Conservation (phyloP, 768 basidiomycete genomes). For the Galerina sulciceps region DNA sequence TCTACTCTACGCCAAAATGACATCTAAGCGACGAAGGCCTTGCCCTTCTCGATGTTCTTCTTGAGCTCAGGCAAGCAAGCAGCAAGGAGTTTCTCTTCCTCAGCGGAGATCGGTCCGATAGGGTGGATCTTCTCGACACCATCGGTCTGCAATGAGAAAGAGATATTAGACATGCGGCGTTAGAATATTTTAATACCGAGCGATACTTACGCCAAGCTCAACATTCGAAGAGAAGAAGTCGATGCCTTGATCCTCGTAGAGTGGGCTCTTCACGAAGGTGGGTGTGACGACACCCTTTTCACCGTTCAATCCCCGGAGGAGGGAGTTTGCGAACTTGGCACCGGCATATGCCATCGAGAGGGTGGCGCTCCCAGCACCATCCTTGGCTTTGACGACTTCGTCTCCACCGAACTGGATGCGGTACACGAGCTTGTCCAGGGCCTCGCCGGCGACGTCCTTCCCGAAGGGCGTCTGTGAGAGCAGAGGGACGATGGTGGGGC, state of each 20-base stretch:
- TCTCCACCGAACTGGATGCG: constrained; percentile 98
- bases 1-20: constrained; percentile 15
- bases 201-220: constrained; percentile 83
- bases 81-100: constrained; percentile 86
- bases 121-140: constrained; percentile 95
- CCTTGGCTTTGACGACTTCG: constrained; percentile 98
- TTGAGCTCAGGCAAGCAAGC: constrained; percentile 91
- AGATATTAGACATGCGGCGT: constrained; percentile 3
- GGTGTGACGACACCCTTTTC: constrained; percentile 87
- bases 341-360: constrained; percentile 96
- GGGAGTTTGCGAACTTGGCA: constrained; percentile 83
- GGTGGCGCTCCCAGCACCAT: constrained; percentile 91
- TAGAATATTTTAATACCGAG: constrained; percentile 10
- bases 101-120: constrained; percentile 75
- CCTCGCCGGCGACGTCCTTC: constrained; percentile 75
- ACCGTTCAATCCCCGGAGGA: constrained; percentile 85
- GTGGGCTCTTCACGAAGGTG: constrained; percentile 87
- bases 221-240: constrained; percentile 95
- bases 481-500: constrained; percentile 96
- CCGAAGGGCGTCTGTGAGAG: constrained; percentile 82
- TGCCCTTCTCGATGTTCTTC: constrained; percentile 98
- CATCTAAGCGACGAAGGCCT: constrained; percentile 64
- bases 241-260: constrained; percentile 85
- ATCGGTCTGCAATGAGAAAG: constrained; percentile 49
- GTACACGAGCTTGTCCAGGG: constrained; percentile 79